These are phyloP conservation scores for Aspergillus viridinutans DNA, from an alignment of 2,329 filamentous ascomycete genomes.

Conservation along the genomic window DNA sequence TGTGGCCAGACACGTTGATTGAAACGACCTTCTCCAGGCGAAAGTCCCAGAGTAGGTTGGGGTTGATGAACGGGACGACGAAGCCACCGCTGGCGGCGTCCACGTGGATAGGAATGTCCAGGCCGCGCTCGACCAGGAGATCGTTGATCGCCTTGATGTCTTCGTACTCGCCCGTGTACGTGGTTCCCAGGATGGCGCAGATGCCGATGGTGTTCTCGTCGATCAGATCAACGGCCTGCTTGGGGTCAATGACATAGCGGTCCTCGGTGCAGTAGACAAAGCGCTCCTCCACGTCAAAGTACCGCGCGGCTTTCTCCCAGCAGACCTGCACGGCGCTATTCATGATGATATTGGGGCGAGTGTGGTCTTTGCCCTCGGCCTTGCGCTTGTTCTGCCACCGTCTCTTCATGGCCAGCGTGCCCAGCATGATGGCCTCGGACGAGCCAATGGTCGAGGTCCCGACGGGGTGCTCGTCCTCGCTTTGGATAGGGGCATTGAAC, in stretches of 20 bases:
- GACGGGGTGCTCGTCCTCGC: slow-evolving; percentile 60
- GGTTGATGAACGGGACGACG: slow-evolving; percentile 84
- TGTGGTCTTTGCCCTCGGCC: slow-evolving; percentile 74
- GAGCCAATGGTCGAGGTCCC: slow-evolving; percentile 87
- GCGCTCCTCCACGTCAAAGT: slow-evolving; percentile 91
- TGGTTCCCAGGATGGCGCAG: slow-evolving; percentile 84
- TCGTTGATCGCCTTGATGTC: slow-evolving; percentile 91
- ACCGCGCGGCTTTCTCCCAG: slow-evolving; percentile 89
- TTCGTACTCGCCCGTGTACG: slow-evolving; percentile 94
- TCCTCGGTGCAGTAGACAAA: slow-evolving; percentile 61
- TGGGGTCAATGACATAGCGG: slow-evolving; percentile 61
- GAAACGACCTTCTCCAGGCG: slow-evolving; percentile 81
- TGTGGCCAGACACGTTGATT: slow-evolving; percentile 93
- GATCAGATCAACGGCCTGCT: slow-evolving; percentile 57
- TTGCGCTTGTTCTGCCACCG: slow-evolving; percentile 84
- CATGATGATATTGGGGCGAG: slow-evolving; percentile 90
- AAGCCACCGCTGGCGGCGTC: slow-evolving; percentile 91
- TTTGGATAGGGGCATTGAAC: slow-evolving; percentile 68
- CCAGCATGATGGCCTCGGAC: slow-evolving; percentile 62
- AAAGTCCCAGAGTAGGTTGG: slow-evolving; percentile 87
- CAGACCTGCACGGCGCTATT: slow-evolving; percentile 93
- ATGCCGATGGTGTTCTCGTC: slow-evolving; percentile 82
- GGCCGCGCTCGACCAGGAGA: slow-evolving; percentile 66
- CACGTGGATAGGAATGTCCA: slow-evolving; percentile 87
- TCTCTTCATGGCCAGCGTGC: slow-evolving; percentile 82